A percentile compares a stretch with the other conserved stretches of the same genome.
Conservation (phyloP, 495 filamentous ascomycete species). For the Peziza echinospora region DNA sequence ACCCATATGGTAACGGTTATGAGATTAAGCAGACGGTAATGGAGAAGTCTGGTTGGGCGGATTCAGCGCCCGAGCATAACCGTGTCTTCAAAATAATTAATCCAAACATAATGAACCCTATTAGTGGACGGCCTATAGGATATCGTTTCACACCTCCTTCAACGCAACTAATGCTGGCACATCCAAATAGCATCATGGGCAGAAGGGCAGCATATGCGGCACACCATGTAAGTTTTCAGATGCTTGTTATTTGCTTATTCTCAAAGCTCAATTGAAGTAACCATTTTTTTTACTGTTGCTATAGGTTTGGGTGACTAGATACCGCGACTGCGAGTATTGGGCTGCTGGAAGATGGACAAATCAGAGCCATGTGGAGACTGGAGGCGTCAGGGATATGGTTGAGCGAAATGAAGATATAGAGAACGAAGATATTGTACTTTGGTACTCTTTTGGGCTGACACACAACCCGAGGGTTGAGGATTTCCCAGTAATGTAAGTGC, state of each 20-base stretch:
- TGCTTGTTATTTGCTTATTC: background rate
- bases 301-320: slow-evolving; percentile 22
- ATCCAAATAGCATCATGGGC: slow-evolving; percentile 20
- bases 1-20: slow-evolving; percentile 29
- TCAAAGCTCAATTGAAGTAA: too few relatives aligned
- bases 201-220: slow-evolving; percentile 21
- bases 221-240: slow-evolving; percentile 9
- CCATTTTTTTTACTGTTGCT: too few relatives aligned
- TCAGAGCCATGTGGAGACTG: slow-evolving; percentile 23
- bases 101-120: slow-evolving; percentile 23
- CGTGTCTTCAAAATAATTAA: slow-evolving; percentile 31
- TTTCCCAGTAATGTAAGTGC: slow-evolving; percentile 33
- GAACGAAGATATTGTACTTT: slow-evolving; percentile 34
- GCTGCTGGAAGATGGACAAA: slow-evolving; percentile 25
- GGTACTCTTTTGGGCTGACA: slow-evolving; percentile 38
- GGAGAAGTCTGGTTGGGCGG: slow-evolving; percentile 24
- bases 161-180: slow-evolving; percentile 21
- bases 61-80: slow-evolving; percentile 28
- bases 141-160: slow-evolving; percentile 20
- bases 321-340: slow-evolving; percentile 22
- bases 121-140: slow-evolving; percentile 21
- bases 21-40: slow-evolving; percentile 27
- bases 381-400: slow-evolving; percentile 24
- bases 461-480: slow-evolving; percentile 40
- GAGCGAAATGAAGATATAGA: slow-evolving; percentile 22